A percentile compares a stretch with the other conserved stretches of the same genome.
phyloP scores from a whole-genome alignment of 371 early-diverging fungal genomes.

The Antonospora locustae region DNA sequence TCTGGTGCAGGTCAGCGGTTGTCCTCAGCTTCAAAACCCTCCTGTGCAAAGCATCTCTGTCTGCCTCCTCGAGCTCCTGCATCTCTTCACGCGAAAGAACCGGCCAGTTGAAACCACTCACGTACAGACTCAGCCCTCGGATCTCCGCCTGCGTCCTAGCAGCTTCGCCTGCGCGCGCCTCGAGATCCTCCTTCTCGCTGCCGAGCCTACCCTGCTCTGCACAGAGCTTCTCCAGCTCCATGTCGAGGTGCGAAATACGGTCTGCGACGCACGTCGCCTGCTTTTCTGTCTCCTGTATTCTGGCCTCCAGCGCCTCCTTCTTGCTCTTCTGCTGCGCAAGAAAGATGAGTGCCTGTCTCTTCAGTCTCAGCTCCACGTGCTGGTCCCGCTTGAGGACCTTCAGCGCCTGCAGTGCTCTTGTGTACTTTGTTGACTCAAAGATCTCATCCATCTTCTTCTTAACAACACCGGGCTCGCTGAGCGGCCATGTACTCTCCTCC shows the following conservation, averaged over 20 bases:
- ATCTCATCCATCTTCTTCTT: conserved; percentile 98
- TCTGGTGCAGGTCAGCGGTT: too few relatives aligned
- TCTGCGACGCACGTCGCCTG: background rate
- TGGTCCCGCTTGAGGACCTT: conserved; percentile 65
- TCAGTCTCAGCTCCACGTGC: conserved; percentile 59
- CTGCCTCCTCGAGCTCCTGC: too few relatives aligned
- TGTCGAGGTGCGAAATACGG: background rate
- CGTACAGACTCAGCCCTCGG: too few relatives aligned
- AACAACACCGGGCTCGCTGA: conserved; percentile 68
- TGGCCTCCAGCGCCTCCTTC: conserved; percentile 58
- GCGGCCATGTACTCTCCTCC: conserved; percentile 93
- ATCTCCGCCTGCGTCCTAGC: too few relatives aligned
- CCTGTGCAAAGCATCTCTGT: too few relatives aligned
- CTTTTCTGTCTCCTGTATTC: background rate
- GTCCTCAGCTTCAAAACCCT: too few relatives aligned
- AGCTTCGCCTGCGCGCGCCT: too few relatives aligned
- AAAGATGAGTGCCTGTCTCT: conserved; percentile 59
- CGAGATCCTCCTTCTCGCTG: too few relatives aligned
- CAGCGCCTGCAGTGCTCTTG: conserved; percentile 72
- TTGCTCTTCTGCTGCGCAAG: conserved; percentile 61
- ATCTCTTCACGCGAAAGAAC: too few relatives aligned
- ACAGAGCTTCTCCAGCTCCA: background rate
- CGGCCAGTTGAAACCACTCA: too few relatives aligned
- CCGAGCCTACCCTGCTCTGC: conserved; percentile 3
- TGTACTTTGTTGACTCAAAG: conserved; percentile 78